A percentile compares a stretch with the other conserved stretches of the same genome.
phyloP scores from a whole-genome alignment of 148 eudicot species.

The Persicaria tinctoria region DNA sequence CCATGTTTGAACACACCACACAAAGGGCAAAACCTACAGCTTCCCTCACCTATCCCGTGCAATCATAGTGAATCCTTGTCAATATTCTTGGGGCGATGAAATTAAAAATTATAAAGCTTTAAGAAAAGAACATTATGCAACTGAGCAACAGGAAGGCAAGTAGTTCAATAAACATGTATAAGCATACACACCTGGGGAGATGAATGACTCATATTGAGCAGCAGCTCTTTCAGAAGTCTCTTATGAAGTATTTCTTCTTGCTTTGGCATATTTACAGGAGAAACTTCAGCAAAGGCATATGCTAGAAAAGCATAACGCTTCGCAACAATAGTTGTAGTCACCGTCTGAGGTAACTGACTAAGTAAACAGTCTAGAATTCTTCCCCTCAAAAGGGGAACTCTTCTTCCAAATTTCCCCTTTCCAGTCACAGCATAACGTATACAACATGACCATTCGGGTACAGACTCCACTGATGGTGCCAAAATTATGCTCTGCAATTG shows the following conservation, averaged over 20 bases:
- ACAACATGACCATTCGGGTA: slow-evolving; percentile 97
- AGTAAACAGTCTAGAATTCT: slow-evolving; percentile 68
- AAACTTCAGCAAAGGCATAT: slow-evolving; percentile 77
- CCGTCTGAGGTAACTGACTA: slow-evolving; percentile 62
- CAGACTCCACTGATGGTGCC: slow-evolving; percentile 90
- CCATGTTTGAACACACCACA: slow-evolving; percentile 83
- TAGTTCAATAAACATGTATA: not conserved
- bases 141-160: not conserved
- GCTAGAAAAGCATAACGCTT: slow-evolving; percentile 88
- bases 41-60: slow-evolving; percentile 77
- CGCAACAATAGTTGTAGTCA: slow-evolving; percentile 71
- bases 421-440: slow-evolving; percentile 95
- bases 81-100: not conserved
- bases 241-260: slow-evolving; percentile 60
- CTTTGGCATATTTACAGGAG: slow-evolving; percentile 69
- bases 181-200: slow-evolving; percentile 75
- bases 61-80: slow-evolving; percentile 4
- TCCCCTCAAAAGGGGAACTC: slow-evolving; percentile 70
- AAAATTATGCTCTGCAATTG: slow-evolving; percentile 67
- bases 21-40: slow-evolving; percentile 81
- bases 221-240: slow-evolving; percentile 69
- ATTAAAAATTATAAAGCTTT: not conserved
- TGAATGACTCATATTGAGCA: slow-evolving; percentile 77
- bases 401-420: slow-evolving; percentile 80
- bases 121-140: not conserved